Evolutionary conservation across 768 basidiomycete species (phyloP).

Genomic region (Psilocybe tampanensis): DNA sequence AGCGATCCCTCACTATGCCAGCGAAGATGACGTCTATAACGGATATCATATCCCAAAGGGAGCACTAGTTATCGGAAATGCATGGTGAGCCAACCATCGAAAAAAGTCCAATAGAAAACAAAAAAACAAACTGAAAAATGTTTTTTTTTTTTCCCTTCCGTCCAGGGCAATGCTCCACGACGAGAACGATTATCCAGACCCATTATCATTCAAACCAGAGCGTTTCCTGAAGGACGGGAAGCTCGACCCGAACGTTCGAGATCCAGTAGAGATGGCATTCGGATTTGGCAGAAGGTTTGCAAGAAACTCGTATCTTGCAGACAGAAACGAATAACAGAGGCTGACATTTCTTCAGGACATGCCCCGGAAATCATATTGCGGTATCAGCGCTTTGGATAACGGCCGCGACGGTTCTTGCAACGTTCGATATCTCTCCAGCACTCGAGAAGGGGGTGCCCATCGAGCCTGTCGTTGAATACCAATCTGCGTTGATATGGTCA

Average conservation of each 20-base stretch:
- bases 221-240: slow-evolving; percentile 47
- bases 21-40: slow-evolving; percentile 46
- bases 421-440: slow-evolving; percentile 32
- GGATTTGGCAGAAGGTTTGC: slow-evolving; percentile 43
- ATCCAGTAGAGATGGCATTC: slow-evolving; percentile 38
- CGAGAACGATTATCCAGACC: slow-evolving; percentile 35
- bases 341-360: slow-evolving; percentile 25
- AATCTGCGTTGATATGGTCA: slow-evolving; percentile 23
- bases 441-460: slow-evolving; percentile 27
- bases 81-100: slow-evolving; percentile 26
- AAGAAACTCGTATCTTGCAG: neutral
- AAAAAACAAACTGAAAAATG: neutral
- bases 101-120: neutral
- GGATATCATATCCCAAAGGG: slow-evolving; percentile 48
- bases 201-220: slow-evolving; percentile 44
- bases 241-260: slow-evolving; percentile 31
- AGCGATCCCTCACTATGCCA: slow-evolving; percentile 35
- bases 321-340: neutral
- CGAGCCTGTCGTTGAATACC: slow-evolving; percentile 17
- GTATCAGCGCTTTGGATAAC: slow-evolving; percentile 27
- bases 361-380: slow-evolving; percentile 38
- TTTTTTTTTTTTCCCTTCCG: neutral
- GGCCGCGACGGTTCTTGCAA: slow-evolving; percentile 32
- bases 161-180: slow-evolving; percentile 38
- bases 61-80: slow-evolving; percentile 35